phyloP scores from a whole-genome alignment of 371 early-diverging fungal species.

The Sporodiniella umbellata region DNA sequence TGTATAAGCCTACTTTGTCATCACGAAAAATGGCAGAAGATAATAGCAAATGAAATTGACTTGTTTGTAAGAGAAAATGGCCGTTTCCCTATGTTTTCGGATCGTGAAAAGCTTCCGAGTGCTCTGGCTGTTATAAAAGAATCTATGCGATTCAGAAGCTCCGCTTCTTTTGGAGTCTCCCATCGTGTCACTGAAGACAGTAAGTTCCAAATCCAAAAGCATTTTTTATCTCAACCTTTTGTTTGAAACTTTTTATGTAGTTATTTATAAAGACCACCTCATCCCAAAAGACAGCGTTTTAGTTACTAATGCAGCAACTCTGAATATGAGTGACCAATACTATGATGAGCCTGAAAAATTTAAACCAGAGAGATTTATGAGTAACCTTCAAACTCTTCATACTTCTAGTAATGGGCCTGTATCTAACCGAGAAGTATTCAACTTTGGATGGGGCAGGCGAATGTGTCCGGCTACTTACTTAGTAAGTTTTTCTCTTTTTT shows the following conservation, averaged over 20 bases:
- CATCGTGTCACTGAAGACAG: conserved; percentile 10
- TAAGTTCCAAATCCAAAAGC: neutral
- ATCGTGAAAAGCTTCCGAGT: conserved; percentile 8
- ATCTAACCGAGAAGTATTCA: conserved; percentile 13
- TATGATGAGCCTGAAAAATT: conserved; percentile 9
- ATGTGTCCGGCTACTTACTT: conserved; percentile 8
- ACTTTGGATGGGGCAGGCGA: conserved; percentile 22
- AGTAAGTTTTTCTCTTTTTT: conserved; percentile 1
- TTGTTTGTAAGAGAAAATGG: conserved; percentile 4
- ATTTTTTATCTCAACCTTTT: neutral
- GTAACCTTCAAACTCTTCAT: conserved; percentile 5
- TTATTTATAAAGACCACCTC: conserved; percentile 9
- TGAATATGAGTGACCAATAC: conserved; percentile 3
- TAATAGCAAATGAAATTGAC: conserved; percentile 10
- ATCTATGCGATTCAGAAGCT: conserved; percentile 9
- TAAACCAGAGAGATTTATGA: conserved; percentile 9
- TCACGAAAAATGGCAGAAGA: conserved; percentile 9
- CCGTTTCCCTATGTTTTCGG: conserved; percentile 7
- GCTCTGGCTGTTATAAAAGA: conserved; percentile 13
- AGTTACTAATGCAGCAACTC: conserved; percentile 3
- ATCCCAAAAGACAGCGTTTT: conserved; percentile 13
- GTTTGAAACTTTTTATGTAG: too few species aligned
- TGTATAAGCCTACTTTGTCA: conserved; percentile 8
- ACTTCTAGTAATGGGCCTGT: conserved; percentile 5
- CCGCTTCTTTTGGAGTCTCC: conserved; percentile 7